Conservation (phyloP, 768 basidiomycete genomes). For the Tricholoma terreum region DNA sequence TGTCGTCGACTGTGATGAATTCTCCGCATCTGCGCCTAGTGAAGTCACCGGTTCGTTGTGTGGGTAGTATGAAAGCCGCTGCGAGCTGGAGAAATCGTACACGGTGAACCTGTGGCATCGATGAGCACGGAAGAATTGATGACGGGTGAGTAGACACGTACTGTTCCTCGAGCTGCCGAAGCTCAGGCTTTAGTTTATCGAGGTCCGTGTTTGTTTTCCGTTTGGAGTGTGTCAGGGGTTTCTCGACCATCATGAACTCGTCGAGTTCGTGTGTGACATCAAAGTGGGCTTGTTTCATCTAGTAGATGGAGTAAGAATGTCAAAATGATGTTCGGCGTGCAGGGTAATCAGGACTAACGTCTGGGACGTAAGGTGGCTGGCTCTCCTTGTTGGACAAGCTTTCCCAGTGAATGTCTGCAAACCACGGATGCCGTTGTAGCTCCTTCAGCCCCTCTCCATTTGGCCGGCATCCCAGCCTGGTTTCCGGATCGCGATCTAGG, state of each 20-base stretch:
- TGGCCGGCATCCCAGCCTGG: conserved; percentile 77
- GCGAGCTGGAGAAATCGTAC: conserved; percentile 76
- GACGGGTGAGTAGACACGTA: conserved; percentile 34
- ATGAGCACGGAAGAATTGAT: conserved; percentile 3
- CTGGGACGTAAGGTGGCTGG: conserved; percentile 86
- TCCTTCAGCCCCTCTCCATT: conserved; percentile 72
- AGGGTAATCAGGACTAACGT: conserved; percentile 54
- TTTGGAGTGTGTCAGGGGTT: conserved; percentile 93
- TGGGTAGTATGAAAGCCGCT: conserved; percentile 84
- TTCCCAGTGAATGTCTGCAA: conserved; percentile 78
- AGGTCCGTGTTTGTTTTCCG: conserved; percentile 85
- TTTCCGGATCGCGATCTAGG: conserved; percentile 75
- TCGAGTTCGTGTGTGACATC: conserved; percentile 97
- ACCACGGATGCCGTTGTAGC: conserved; percentile 84
- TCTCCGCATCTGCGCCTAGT: conserved; percentile 38
- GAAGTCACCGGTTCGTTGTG: conserved; percentile 64
- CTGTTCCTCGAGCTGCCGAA: conserved; percentile 93
- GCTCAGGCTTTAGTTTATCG: conserved; percentile 87
- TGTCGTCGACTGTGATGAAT: conserved; percentile 39
- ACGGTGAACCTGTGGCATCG: conserved; percentile 67
- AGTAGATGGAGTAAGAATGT: conserved; percentile 6
- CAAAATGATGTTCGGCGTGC: conserved; percentile 1
- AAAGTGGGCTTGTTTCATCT: conserved; percentile 98
- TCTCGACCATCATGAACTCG: conserved; percentile 96
- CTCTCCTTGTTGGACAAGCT: conserved; percentile 63